phyloP scores from a whole-genome alignment of 805 yeast species.

The Kuraishia ogatae region DNA sequence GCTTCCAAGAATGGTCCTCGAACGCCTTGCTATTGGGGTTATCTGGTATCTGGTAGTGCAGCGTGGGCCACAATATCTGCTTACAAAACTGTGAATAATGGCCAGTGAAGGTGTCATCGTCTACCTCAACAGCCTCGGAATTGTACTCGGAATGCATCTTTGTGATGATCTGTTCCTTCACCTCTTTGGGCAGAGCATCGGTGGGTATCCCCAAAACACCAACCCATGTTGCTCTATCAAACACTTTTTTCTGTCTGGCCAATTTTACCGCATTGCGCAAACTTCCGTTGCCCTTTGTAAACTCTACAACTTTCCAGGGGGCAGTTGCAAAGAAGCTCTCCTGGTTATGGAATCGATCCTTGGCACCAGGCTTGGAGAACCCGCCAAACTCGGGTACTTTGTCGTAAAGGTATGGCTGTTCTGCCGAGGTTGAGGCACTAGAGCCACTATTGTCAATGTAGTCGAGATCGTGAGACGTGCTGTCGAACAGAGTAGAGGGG shows the following conservation, averaged over 20 bases:
- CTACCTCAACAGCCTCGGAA: conserved; percentile 61
- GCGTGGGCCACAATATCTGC: conserved; percentile 93
- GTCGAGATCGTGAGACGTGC: background rate
- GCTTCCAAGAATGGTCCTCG: conserved; percentile 92
- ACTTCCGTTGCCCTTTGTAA: conserved; percentile 79
- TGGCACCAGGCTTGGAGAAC: conserved; percentile 52
- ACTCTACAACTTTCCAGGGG: conserved; percentile 68
- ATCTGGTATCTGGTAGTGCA: conserved; percentile 91
- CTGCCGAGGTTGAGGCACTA: background rate
- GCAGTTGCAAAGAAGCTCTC: conserved; percentile 45
- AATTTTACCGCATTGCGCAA: conserved; percentile 73
- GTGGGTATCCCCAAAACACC: conserved; percentile 93
- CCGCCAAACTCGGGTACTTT: conserved; percentile 66
- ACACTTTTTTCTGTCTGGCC: conserved; percentile 33
- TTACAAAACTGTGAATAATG: conserved; percentile 90
- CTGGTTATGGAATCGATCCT: conserved; percentile 31
- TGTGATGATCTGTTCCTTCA: conserved; percentile 43
- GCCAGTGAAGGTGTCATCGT: conserved; percentile 78
- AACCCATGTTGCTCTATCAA: conserved; percentile 52
- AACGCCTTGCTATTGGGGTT: conserved; percentile 90
- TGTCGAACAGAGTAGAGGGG: background rate
- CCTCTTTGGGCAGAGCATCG: conserved; percentile 58
- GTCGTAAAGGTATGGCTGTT: conserved; percentile 7
- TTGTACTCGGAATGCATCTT: conserved; percentile 39
- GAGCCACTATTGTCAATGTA: background rate